Evolutionary conservation across 2,329 filamentous ascomycete species (phyloP), one percentile per base, ranked within the genome.

Genomic region (Paracoccidioides brasiliensis): DNA sequence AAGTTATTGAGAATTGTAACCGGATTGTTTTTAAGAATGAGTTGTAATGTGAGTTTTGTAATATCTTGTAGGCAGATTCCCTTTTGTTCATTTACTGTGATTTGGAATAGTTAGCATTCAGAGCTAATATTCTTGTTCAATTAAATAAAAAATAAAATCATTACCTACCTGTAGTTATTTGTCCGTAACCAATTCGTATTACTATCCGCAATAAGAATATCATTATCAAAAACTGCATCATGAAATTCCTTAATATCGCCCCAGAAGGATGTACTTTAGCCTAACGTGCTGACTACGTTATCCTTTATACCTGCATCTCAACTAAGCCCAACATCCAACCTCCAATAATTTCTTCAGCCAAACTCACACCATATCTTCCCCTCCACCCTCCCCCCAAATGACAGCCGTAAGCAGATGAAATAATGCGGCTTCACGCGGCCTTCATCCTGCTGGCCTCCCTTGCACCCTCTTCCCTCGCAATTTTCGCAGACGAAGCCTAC

Each of bases 401-500:
- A 65, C 58, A 61, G 57, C 55, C 59, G 57, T 58, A 60, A 61
- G 63, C 57, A 60, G 56, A 37, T 58, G 51, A 61, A 61, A 73
- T 63, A 62, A 73, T 73, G 71, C 64, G 70, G 69, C 67, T 73
- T 60, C 66, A 69, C 63, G 69, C 66, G 65, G 68, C 70, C 56
- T 63, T 69, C 53, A 61, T 71, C 42, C 58, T 69, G 61, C 63
- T 71, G 62, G 67, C 70, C 60, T 70, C 66, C 53, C 83, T 64
- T 74, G 35, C 62, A 68, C 76, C 63, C 66, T 76, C 67, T 74
- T 64, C 80, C 53, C 68, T 72, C 66, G 88, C 90, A 61, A 82
- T 97, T 58, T 95, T 90, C 74, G 78, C 81, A 63, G 93, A 98
- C 68, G 91, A 98, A 71, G 90, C 94, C 62, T 90, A 84, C 74